Evolutionary conservation across 1,284 basidiomycete species (phyloP), one percentile per base, ranked within the genome.

Genomic region (Apiotrichum gracile): DNA sequence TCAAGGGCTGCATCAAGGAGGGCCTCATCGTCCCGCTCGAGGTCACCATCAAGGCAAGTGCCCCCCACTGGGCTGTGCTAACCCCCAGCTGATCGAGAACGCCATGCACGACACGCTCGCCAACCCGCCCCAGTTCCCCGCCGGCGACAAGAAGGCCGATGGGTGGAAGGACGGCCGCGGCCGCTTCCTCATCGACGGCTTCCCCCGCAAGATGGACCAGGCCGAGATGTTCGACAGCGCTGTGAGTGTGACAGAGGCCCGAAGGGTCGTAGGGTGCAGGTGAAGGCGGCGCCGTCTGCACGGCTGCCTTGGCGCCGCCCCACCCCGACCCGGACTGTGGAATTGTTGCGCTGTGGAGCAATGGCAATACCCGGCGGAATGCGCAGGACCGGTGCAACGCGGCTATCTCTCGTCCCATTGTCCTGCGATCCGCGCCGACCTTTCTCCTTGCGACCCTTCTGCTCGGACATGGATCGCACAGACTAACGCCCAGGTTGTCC

Each of bases 151-250:
- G 13, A 49, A 62, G 25, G 39, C 54, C 16, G 43, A 41, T 14
- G 85, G 82, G 25, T 94, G 91, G 91, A 71, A 74, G 25, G 78
- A 82, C 47, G 89, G 86, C 38, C 80, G 79, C 55, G 89, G 88
- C 37, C 83, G 91, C 45, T 98, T 98, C 80, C 81, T 98, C 60
- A 86, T 99, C 62, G 96, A 99, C 64, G 96, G 96, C 4, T 98
- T 98, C 78, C 96, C 96, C 42, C 82, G 96, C 57, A 91, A 97
- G 80, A 92, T 98, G 91, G 96, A 98, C 74, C 96, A 99, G 77
- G 94, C 94, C 0, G 63, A 86, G 68, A 86, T 86, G 75, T 99
- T 98, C 69, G 96, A 98, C 69, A 79, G 89, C 68, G 81, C 84
- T 46, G 93, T 93, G 65, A 64, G 83, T 77, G 19, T 14, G n/a